A percentile compares a stretch with the other conserved stretches of the same genome.
phyloP scores from a whole-genome alignment of 2,329 filamentous ascomycete species.

The Xenoacremonium recifei region DNA sequence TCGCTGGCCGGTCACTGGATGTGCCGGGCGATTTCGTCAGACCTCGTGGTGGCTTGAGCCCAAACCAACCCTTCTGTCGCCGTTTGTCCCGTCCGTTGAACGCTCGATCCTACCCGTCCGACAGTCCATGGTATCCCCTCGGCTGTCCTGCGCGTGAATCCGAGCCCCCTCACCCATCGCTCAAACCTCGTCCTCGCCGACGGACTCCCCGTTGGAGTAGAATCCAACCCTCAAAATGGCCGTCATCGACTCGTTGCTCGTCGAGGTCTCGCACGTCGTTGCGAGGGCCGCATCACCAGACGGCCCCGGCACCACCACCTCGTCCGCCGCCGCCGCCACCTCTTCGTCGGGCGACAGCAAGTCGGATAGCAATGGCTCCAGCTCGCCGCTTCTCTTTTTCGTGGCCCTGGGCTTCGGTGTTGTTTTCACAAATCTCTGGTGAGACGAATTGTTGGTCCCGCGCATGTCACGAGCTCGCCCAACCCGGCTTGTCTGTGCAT shows the following conservation, averaged over 20 bases:
- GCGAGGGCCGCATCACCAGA: slow-evolving; percentile 19
- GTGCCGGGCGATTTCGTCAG: too few relatives aligned
- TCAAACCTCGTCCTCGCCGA: slow-evolving; percentile 16
- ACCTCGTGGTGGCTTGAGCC: too few relatives aligned
- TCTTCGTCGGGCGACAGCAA: slow-evolving; percentile 17
- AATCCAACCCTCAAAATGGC: slow-evolving; percentile 20
- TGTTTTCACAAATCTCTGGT: slow-evolving; percentile 99
- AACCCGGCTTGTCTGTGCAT: slow-evolving; percentile 4
- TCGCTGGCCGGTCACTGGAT: too few relatives aligned
- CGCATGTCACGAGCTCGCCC: too few relatives aligned
- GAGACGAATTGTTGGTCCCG: too few relatives aligned
- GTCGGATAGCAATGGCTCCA: slow-evolving; percentile 29
- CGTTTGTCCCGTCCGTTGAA: too few relatives aligned
- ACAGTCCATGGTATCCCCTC: slow-evolving; percentile 26
- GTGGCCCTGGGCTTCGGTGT: slow-evolving; percentile 96
- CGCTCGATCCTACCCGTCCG: too few relatives aligned
- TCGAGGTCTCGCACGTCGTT: slow-evolving; percentile 25
- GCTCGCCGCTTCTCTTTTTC: slow-evolving; percentile 67
- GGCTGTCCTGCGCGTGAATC: slow-evolving; percentile 25
- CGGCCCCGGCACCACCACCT: slow-evolving; percentile 17
- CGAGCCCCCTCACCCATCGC: slow-evolving; percentile 17
- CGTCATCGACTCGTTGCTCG: slow-evolving; percentile 21
- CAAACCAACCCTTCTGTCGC: too few relatives aligned
- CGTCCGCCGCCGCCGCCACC: slow-evolving; percentile 7
- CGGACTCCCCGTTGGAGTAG: too few relatives aligned